Evolutionary conservation across 192 early-diverging fungal genomes (phyloP), one percentile per base, ranked within the genome.

Genomic region (Backusella psychrophila): DNA sequence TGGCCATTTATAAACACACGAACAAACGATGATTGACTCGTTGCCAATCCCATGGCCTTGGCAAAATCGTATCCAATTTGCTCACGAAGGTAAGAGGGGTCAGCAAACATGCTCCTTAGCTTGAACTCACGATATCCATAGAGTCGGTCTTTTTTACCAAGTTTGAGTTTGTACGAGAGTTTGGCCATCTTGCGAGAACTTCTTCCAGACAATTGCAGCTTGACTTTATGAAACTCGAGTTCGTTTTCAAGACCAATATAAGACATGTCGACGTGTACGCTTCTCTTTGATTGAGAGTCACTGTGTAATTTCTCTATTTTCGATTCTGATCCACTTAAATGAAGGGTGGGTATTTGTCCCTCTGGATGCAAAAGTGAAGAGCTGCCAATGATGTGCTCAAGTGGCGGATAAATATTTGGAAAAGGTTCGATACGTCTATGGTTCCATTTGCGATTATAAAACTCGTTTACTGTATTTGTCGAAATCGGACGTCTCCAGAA

Each of bases 151-250:
- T 59, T 59, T 26, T 63, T 63, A 14, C 12, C 23, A 17, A 69
- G 34, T 9, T 42, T 11, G 1, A 69, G 19, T 6, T 69, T 69
- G 7, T 69, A 69, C 19, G 68, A 69, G 12, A 69, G n/a, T 21
- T 69, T 69, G n/a, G 35, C 34, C 35, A 69, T 39, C 23, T 39
- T 23, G 6, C 68, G 33, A 9, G 68, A 69, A 69, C 68, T 69
- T 23, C 39, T 15, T 39, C 68, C 68, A 21, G 68, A 41, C 9
- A 69, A 26, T 11, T 26, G 15, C 1, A 69, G 4, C n/a, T 23
- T 41, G 23, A 69, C 68, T 23, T 34, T 41, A 26, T 41, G 12
- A 39, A 69, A 69, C 35, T 23, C 19, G n/a, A 38, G 15, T 21
- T 36, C 68, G 14, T 42, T 36, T 63, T 63, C 23, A 23, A 29